Evolutionary conservation across 2,329 filamentous ascomycete species (phyloP), one percentile per base, ranked within the genome.

Genomic region (Arachnomyces sp.): DNA sequence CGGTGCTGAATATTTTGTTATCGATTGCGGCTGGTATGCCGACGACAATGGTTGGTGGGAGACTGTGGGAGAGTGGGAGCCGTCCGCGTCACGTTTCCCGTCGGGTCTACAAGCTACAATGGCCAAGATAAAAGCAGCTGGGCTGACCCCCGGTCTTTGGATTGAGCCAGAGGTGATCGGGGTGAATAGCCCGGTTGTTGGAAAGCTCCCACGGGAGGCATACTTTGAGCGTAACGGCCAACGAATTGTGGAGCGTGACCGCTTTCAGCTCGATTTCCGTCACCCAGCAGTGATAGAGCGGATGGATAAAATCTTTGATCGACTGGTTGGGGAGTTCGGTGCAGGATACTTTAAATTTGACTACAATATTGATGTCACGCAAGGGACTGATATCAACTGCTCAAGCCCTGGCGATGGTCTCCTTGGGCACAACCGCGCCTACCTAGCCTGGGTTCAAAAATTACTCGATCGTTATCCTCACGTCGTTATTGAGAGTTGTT

Each of bases 311-410:
- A 43, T 60, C 7, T 45, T 62, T 7, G 44, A 56, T 13, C 37
- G 46, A 0, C 44, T 57, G 0, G 49, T 61, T 0, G 28, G 31
- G 2, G 32, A 58, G 2, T 58, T 54, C 11, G 57, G 56, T 1
- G 56, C 48, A 3, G 53, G 58, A 0, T 63, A 58, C 35, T 62
- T 63, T 49, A 63, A 62, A 31, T 62, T 63, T 31, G 60, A 63
- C 43, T 62, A 63, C 42, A 63, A 63, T 31, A 58, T 63, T 25
- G 60, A 63, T 3, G 54, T 61, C 12, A 48, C 50, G 0, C 53
- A 59, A 31, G 60, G 59, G 5, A 62, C 59, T 1, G 59, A 63
- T 31, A 25, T 52, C 18, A 28, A 48, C 35, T 30, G 31, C 18
- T 44, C 39, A 18, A 53, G 47, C 36, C 31, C 52, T 0, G 58